Evolutionary conservation across 1,139 yeast species (phyloP), one percentile per base, ranked within the genome.

Genomic region (Candida mesenterica): DNA sequence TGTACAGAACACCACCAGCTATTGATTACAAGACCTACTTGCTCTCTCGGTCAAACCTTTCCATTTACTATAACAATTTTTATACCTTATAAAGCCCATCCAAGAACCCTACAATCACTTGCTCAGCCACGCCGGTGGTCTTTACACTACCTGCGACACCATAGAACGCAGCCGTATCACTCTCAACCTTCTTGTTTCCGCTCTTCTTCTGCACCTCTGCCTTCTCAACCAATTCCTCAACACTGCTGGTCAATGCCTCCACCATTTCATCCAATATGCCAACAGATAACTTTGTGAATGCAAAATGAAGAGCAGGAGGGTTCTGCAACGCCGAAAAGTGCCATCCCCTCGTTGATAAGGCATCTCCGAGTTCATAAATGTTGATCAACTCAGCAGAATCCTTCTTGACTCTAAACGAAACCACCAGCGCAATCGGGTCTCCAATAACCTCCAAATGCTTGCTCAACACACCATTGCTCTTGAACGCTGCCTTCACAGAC

Each of bases 81-180:
- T 15, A 32, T 17, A 61, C 48, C 45, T 82, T 81, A 56, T 86
- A 92, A 34, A 92, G 56, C 10, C 87, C 72, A 57, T 92, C 96
- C 33, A 90, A 62, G 54, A 89, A 92, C 0, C 84, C 92, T 17
- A 77, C 82, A 33, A 90, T 83, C 17, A 90, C 61, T 39, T 74
- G 69, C 42, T 84, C 95, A 3, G 90, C 96, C n/a, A 92, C 80
- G 1, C 95, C 94, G 0, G 80, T 75, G 0, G 97, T 87, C 40
- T 76, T 68, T 23, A 92, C 77, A 52, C 92, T 85, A 5, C 96
- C 97, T 1, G 97, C 97, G 32, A 90, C 95, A 46, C 98, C 97
- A 53, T 92, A 92, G 36, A 92, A 57, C 1, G 94, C 95, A 15
- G 96, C 92, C 3, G 95, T 87, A 39, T 79, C 85, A 30, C 83